Base-by-base conservation (phyloP, 192 early-diverging fungal genomes). In the Coemansia sp. region DNA sequence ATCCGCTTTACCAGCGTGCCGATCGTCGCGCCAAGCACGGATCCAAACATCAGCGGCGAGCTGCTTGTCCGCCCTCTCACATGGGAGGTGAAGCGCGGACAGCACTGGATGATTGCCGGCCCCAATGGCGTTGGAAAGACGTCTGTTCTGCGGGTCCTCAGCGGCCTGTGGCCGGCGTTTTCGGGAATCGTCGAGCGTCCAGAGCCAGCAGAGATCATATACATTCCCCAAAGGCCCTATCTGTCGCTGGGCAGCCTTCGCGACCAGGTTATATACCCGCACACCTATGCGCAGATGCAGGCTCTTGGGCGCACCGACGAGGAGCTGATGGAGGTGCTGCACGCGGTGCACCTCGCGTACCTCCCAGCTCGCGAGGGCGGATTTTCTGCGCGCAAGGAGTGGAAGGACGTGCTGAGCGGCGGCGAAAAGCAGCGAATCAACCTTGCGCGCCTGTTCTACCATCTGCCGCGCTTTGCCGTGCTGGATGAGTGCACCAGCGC, bases 251-350 rank as follows among this genome's bases (percentile, higher is more conserved):
- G 97, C 39, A 96, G 89, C 19, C 82, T 99, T 60, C 88, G 97
- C 27, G 95, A 98, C 74, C 95, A 97, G 85, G 84, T 99, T 61
- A 95, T 97, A 64, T 99, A 99, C 71, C 97, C 97, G 29, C 89
- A 97, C 75, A 96, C 93, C 28, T 79, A 87, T 22, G 83, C 85
- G 58, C 90, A 99, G 25, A 95, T 95, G 91, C 71, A 82, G 58
- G 82, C 83, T 6, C 82, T 85, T 24, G 86, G 87, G 16, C 76
- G 85, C 9, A 95, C 90, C 4, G 95, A 99, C 68, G 83, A 88
- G 29, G 86, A 97, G 51, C 82, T 99, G 45, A 72, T 89, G 62
- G 84, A 86, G 35, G 90, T 98, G 51, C 82, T 98, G 28, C 68
- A 88, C 6, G 86, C 90, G 6, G 93, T 99, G 55, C 90, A 95